phyloP scores from a whole-genome alignment of 1,284 basidiomycete genomes.

The Fomitiporia mediterranea region DNA sequence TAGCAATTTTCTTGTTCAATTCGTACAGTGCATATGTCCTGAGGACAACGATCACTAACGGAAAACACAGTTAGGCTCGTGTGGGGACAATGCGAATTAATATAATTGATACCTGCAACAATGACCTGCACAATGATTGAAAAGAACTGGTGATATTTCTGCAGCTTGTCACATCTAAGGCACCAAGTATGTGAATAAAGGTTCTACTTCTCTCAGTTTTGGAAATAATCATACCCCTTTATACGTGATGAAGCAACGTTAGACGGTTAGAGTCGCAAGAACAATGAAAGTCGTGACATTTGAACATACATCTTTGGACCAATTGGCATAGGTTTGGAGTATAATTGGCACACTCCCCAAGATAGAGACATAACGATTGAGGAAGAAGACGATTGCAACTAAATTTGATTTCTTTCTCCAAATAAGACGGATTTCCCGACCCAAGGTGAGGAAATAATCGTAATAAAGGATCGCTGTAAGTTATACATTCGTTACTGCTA shows the following conservation, averaged over 20 bases:
- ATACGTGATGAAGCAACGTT: too few species aligned
- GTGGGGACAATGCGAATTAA: background rate
- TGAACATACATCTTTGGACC: background rate
- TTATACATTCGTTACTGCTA: background rate
- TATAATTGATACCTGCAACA: constrained; percentile 13
- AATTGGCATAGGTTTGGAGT: constrained; percentile 5
- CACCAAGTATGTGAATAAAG: too few species aligned
- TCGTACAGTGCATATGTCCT: constrained; percentile 20
- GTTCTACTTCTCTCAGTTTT: too few species aligned
- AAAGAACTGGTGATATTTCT: constrained; percentile 19
- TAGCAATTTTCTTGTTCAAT: background rate
- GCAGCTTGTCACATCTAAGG: constrained; percentile 7
- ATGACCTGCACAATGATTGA: constrained; percentile 12
- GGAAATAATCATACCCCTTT: too few species aligned
- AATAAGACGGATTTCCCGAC: constrained; percentile 15
- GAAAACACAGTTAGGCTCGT: background rate
- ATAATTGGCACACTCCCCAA: constrained; percentile 12
- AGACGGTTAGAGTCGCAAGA: too few species aligned
- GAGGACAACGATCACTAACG: constrained; percentile 15
- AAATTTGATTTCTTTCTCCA: constrained; percentile 11
- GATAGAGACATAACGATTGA: constrained; percentile 16
- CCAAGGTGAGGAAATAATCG: constrained; percentile 17
- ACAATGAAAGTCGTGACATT: background rate
- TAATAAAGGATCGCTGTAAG: constrained; percentile 18
- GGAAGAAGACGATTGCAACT: constrained; percentile 15